Percentiles rank a stretch among this genome's conserved stretches.
These are phyloP conservation scores for Orbilia javanica DNA, from an alignment of 2,329 filamentous ascomycete genomes.

Conservation along the genomic window DNA sequence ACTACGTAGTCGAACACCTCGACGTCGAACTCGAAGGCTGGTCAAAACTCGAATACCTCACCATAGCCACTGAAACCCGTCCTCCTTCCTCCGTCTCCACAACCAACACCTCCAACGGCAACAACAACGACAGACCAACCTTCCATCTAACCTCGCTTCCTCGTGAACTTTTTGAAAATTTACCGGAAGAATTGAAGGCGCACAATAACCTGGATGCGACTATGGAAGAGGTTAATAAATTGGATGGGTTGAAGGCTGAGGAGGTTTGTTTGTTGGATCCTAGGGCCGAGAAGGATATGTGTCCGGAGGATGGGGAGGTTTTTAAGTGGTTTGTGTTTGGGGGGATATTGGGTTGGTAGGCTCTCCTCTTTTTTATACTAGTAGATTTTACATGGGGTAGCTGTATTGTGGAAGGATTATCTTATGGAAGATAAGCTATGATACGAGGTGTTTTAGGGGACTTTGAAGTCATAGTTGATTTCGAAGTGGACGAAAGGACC, in stretches of 20 bases:
- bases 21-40: conserved; percentile 93
- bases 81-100: background rate
- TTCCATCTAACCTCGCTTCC: conserved; percentile 89
- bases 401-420: background rate
- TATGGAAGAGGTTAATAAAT: conserved; percentile 81
- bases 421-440: background rate
- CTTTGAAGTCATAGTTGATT: background rate
- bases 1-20: conserved; percentile 70
- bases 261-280: conserved; percentile 92
- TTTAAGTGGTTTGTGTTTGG: conserved; percentile 97
- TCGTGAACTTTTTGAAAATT: conserved; percentile 69
- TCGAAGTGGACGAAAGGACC: background rate
- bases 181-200: conserved; percentile 72
- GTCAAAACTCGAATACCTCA: conserved; percentile 92
- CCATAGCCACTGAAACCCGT: conserved; percentile 85
- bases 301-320: conserved; percentile 80
- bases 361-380: conserved; percentile 35
- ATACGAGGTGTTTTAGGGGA: background rate
- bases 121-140: conserved; percentile 66
- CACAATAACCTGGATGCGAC: conserved; percentile 77
- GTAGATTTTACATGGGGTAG: background rate
- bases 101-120: background rate
- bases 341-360: conserved; percentile 83
- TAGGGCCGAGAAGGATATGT: conserved; percentile 81
- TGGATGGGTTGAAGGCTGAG: conserved; percentile 78